Percentiles rank a stretch among this genome's conserved stretches.
Conservation (phyloP, 2,329 filamentous ascomycete species). For the Neocatenulostroma microsporum region DNA sequence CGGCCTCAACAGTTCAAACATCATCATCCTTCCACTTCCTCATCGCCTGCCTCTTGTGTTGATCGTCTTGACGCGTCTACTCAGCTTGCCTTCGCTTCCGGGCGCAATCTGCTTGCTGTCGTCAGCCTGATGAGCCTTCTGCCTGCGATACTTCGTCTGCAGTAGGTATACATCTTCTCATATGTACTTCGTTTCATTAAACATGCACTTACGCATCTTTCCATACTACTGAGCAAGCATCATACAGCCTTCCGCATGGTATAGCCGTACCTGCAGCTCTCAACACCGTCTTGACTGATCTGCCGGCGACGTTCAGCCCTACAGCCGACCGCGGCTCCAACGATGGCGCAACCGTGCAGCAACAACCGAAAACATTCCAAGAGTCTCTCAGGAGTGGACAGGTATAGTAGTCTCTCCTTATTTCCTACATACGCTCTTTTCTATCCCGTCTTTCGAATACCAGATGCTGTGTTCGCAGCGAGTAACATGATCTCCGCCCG, state of each 20-base stretch:
- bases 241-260: too few species aligned
- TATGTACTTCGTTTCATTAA: too few species aligned
- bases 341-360: neutral
- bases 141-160: too few species aligned
- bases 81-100: slow-evolving; percentile 5
- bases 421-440: neutral
- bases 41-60: slow-evolving; percentile 1
- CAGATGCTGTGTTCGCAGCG: too few species aligned
- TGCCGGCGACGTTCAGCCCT: neutral
- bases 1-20: slow-evolving; percentile 19
- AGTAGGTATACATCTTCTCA: too few species aligned
- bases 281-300: neutral
- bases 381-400: too few species aligned
- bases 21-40: slow-evolving; percentile 3
- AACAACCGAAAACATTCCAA: neutral
- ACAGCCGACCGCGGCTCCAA: neutral
- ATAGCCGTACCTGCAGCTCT: neutral
- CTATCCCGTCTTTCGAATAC: slow-evolving; percentile 8
- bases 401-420: too few species aligned
- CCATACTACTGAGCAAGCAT: too few species aligned
- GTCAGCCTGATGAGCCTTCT: neutral
- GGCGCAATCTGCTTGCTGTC: slow-evolving; percentile 15
- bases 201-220: too few species aligned
- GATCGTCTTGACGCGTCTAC: slow-evolving; percentile 3
- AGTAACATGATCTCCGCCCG: slow-evolving; percentile 25